Evolutionary conservation across 116 monocot genomes (phyloP), one percentile per base, ranked within the genome.

Genomic region (Papilionanthe hybrid): DNA sequence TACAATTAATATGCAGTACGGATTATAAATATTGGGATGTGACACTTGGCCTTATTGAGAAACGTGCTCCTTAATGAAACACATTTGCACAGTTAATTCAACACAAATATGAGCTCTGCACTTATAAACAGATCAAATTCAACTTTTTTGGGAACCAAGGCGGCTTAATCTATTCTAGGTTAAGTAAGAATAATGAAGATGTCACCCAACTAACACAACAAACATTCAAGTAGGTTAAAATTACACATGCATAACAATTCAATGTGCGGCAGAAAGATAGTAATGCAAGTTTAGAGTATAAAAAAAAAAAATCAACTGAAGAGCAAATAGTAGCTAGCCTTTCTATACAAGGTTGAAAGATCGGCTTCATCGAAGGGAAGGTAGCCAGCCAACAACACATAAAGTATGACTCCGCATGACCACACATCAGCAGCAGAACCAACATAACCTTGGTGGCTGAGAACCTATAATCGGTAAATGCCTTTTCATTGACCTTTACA

Each of bases 351-450:
- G 42, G 88, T 89, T 80, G 87, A 79, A 83, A 96, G 85, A 85
- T 96, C 90, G 67, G 55, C 60, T 69, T 96, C 96, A 72, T 90
- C 89, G 80, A 96, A 96, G 19, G 96, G 93, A 81, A 96, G 93
- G 63, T 88, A 93, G 22, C 96, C 96, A 72, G 96, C 96, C 93
- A 93, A 91, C 81, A 96, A 80, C 78, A 96, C 91, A 85, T 74
- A 96, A 17, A 96, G 89, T 57, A 96, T 93, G 43, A 96, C 96
- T 47, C 96, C 96, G 81, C 96, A 96, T 50, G 96, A 93, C 96
- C 96, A 96, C 15, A 96, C 56, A 86, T 96, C 96, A 73, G 93
- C 90, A 60, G 91, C 84, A 87, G 93, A 88, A 75, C 96, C 96
- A 86, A 92, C 87, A 85, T 96, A 96, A 55, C 96, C 96, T 83